Conservation (phyloP, 2,329 filamentous ascomycete species). For the Alternaria burnsii region DNA sequence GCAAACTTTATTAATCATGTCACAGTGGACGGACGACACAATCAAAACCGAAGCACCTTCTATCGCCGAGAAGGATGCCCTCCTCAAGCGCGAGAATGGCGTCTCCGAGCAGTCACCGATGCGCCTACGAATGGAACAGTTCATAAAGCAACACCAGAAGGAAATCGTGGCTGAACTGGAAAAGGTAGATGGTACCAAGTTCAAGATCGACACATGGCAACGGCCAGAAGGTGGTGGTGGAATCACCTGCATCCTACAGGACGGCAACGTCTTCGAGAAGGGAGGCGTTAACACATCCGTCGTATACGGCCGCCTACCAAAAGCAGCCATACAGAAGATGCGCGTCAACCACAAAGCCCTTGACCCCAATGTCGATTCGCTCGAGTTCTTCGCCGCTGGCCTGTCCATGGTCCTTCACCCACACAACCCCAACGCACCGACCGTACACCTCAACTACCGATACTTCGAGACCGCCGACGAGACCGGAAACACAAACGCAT, state of each 20-base stretch:
- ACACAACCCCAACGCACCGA: constrained; percentile 94
- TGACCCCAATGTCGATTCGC: constrained; percentile 76
- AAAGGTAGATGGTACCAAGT: constrained; percentile 81
- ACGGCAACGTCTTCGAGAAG: constrained; percentile 97
- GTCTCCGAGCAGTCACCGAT: constrained; percentile 85
- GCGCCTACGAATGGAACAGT: constrained; percentile 96
- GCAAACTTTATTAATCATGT: constrained; percentile 9
- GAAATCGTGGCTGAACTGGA: constrained; percentile 86
- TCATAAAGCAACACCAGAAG: constrained; percentile 92
- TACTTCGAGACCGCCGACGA: constrained; percentile 96
- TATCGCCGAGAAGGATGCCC: constrained; percentile 84
- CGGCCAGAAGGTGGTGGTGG: constrained; percentile 90
- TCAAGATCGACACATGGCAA: constrained; percentile 85
- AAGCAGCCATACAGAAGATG: constrained; percentile 83
- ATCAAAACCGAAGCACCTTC: constrained; percentile 67
- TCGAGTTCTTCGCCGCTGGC: constrained; percentile 95
- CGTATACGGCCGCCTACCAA: constrained; percentile 90
- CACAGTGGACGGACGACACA: constrained; percentile 48
- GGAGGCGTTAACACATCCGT: constrained; percentile 94
- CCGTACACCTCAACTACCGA: constrained; percentile 96
- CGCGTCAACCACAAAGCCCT: constrained; percentile 93
- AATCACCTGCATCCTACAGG: constrained; percentile 92
- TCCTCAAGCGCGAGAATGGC: constrained; percentile 79
- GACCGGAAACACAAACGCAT: constrained; percentile 81
- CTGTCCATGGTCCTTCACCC: constrained; percentile 94